Evolutionary conservation across 352 stramenopile genomes (phyloP), one percentile per base, ranked within the genome.

Genomic region (Pythium pyrilobum): DNA sequence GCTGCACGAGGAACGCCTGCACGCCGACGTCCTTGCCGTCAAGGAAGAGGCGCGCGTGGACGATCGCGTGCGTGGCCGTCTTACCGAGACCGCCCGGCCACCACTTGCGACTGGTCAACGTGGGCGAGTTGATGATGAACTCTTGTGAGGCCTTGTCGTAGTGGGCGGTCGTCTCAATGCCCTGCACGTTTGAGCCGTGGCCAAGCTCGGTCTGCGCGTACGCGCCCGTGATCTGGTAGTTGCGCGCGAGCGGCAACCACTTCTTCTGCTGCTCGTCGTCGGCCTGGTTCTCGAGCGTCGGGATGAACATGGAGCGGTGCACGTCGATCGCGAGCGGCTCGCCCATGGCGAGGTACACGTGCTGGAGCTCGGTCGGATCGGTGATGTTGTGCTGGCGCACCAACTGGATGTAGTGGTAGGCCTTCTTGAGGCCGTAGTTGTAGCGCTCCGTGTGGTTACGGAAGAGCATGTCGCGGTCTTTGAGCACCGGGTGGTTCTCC

Each of bases 141-240:
- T 97, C 89, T 51, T 97, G 81, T 3, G 69, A 78, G 23, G 79
- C 64, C 41, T 85, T 82, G 34, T 98, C 65, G 67, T 96, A 98
- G 3, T 73, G 92, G 0, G 95, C 96, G 1, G 86, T 96, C 1
- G 95, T 99, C 69, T 97, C 86, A 16, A 98, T 71, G 1, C 77
- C 84, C 47, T 88, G 74, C 10, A 94, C 75, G 62, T 98, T 98
- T 32, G 74, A 96, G 13, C 94, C 94, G 66, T 98, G 96, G 28
- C 93, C 95, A 1, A 98, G 64, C 62, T 98, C 96, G 0, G 96
- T 98, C 67, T 98, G 96, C 2, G 93, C 93, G 56, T 98, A 98
- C 18, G 84, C 96, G 15, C 93, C 93, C 3, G 88, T 44, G 40
- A 95, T 89, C 47, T 73, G 66, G 68, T 64, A 89, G 46, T 62